These are phyloP conservation scores for Aspergillus coremiiformis DNA, from an alignment of 495 filamentous ascomycete genomes.

Conservation along the genomic window DNA sequence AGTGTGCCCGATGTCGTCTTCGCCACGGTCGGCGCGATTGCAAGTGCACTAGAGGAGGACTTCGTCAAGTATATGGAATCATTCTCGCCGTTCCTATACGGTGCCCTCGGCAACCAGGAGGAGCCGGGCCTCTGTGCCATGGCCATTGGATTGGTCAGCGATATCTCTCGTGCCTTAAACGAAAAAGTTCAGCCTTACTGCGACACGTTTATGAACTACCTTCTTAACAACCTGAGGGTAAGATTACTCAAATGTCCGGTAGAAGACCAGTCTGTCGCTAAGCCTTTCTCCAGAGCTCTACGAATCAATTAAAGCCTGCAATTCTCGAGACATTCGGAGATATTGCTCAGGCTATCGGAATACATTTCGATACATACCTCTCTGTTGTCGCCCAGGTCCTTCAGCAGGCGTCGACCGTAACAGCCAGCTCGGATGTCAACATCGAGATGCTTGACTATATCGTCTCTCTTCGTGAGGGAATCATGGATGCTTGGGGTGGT, in stretches of 20 bases:
- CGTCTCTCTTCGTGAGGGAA: slow-evolving; percentile 86
- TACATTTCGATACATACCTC: slow-evolving; percentile 86
- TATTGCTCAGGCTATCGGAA: slow-evolving; percentile 91
- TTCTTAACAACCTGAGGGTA: slow-evolving; percentile 83
- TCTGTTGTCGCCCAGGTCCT: slow-evolving; percentile 86
- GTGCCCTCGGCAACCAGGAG: slow-evolving; percentile 88
- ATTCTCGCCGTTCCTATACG: slow-evolving; percentile 84
- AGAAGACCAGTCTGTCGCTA: slow-evolving; percentile 50
- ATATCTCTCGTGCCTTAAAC: slow-evolving; percentile 86
- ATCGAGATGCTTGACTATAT: slow-evolving; percentile 96
- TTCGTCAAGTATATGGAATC: slow-evolving; percentile 96
- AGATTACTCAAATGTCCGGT: slow-evolving; percentile 29
- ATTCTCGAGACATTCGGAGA: slow-evolving; percentile 98
- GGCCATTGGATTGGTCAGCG: slow-evolving; percentile 94
- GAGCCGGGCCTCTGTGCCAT: slow-evolving; percentile 90
- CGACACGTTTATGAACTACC: slow-evolving; percentile 94
- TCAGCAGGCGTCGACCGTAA: slow-evolving; percentile 81
- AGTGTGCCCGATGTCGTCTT: slow-evolving; percentile 92
- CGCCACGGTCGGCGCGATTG: slow-evolving; percentile 76
- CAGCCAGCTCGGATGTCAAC: slow-evolving; percentile 56
- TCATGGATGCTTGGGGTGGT: slow-evolving; percentile 98
- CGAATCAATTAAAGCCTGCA: slow-evolving; percentile 96
- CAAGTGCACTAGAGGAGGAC: slow-evolving; percentile 81
- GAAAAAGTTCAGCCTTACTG: slow-evolving; percentile 88
- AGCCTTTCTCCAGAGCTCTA: slow-evolving; percentile 42